Percentiles rank a stretch among this genome's conserved stretches.
phyloP scores from a whole-genome alignment of 2,329 filamentous ascomycete species.

The Mycosphaerella sp. region DNA sequence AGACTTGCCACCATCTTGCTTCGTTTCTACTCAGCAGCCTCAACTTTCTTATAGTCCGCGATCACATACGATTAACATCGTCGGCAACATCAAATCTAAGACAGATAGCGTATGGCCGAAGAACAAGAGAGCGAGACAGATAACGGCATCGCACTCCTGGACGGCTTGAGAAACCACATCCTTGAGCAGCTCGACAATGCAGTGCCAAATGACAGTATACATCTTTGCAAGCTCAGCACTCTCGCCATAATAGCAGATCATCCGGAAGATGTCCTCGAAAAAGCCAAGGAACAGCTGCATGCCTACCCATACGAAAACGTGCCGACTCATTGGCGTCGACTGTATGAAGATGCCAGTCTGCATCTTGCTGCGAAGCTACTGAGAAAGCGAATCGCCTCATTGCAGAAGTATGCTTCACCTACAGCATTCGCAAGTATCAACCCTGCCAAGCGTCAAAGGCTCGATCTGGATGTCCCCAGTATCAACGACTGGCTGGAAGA shows the following conservation, averaged over 20 bases:
- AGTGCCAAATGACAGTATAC: constrained; percentile 30
- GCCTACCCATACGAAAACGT: constrained; percentile 62
- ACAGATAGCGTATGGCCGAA: constrained; percentile 1
- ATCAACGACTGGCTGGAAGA: constrained; percentile 19
- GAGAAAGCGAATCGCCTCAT: background rate
- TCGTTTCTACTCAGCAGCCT: too few species aligned
- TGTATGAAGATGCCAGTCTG: constrained; percentile 67
- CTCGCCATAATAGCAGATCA: constrained; percentile 34
- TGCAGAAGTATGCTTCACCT: background rate
- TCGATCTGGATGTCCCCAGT: background rate
- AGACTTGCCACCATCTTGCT: too few species aligned
- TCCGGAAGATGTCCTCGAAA: constrained; percentile 49
- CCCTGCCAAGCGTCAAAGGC: background rate
- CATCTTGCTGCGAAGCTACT: constrained; percentile 48
- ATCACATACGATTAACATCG: too few species aligned
- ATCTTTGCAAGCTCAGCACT: constrained; percentile 39
- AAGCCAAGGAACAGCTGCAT: constrained; percentile 63
- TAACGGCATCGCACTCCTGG: background rate
- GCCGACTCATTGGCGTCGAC: constrained; percentile 60
- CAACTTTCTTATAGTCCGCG: too few species aligned
- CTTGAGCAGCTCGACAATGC: constrained; percentile 10
- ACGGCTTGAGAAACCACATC: constrained; percentile 1
- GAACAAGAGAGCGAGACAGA: background rate
- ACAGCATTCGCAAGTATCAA: background rate
- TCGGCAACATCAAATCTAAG: background rate